Percentiles rank a stretch among this genome's conserved stretches.
Evolutionary conservation across 257 asterid species (phyloP).

Genomic region (Scutellaria galericulata): DNA sequence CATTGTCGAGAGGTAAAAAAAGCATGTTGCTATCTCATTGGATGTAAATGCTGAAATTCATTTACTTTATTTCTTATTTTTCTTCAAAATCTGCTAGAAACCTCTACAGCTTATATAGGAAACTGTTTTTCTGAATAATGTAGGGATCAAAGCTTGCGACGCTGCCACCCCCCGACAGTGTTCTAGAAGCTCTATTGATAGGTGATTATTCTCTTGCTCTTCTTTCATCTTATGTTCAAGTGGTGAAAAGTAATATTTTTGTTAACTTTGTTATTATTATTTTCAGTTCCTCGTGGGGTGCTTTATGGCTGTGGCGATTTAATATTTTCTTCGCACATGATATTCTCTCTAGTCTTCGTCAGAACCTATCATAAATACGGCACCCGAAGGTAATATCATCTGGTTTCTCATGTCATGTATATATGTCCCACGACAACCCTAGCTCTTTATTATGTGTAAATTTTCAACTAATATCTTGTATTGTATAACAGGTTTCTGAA

Average conservation of each 20-base stretch:
- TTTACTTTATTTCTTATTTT: neutral
- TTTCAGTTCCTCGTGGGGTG: slow-evolving; percentile 87
- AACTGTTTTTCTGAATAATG: slow-evolving; percentile 31
- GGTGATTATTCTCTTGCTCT: slow-evolving; percentile 42
- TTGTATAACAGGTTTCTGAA: slow-evolving; percentile 68
- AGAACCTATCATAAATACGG: slow-evolving; percentile 90
- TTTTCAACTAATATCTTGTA: neutral
- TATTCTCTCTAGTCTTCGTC: slow-evolving; percentile 91
- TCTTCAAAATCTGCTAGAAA: neutral
- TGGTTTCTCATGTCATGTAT: neutral
- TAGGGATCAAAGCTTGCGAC: slow-evolving; percentile 95
- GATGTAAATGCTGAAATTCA: neutral
- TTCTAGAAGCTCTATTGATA: slow-evolving; percentile 67
- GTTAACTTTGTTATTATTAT: slow-evolving; percentile 21
- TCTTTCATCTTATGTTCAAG: slow-evolving; percentile 9
- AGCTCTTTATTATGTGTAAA: neutral
- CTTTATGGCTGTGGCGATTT: slow-evolving; percentile 97
- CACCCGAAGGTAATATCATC: slow-evolving; percentile 48
- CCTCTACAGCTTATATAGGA: slow-evolving; percentile 27
- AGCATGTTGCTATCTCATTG: neutral
- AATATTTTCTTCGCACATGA: slow-evolving; percentile 98
- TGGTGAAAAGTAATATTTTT: neutral
- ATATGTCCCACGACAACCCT: neutral
- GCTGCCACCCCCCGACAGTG: slow-evolving; percentile 80
- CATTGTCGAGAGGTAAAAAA: slow-evolving; percentile 92